Conservation (phyloP, 2,329 filamentous ascomycete genomes). For the Septoria linicola region DNA sequence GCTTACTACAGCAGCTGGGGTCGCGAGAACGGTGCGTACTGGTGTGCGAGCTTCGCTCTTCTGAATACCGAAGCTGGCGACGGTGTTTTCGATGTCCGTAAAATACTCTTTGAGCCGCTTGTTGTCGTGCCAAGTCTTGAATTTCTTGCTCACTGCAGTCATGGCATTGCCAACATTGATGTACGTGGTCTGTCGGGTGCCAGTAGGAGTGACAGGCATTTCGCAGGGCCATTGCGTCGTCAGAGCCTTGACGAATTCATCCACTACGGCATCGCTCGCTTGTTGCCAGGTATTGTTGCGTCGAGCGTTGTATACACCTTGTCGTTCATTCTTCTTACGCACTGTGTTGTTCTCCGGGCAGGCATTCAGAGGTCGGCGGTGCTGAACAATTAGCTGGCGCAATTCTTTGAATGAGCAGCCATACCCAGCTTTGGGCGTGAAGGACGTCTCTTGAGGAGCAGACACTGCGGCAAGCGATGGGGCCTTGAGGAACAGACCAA, state of each 20-base stretch:
- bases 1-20: too few species aligned
- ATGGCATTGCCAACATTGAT: conserved; percentile 4
- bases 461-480: neutral
- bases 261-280: neutral
- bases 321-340: neutral
- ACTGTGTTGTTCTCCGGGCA: neutral
- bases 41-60: neutral
- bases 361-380: neutral
- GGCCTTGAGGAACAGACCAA: conserved; percentile 33
- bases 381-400: conserved; percentile 19
- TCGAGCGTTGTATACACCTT: neutral
- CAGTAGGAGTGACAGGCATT: neutral
- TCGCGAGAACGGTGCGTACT: neutral
- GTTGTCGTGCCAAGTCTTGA: conserved; percentile 12
- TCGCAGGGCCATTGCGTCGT: conserved; percentile 8
- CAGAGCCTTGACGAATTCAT: neutral
- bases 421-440: neutral
- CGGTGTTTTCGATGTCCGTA: neutral
- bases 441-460: neutral
- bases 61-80: neutral
- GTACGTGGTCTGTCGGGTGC: neutral
- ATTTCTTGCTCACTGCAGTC: neutral
- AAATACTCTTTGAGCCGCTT: conserved; percentile 6
- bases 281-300: neutral
- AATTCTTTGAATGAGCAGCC: neutral